Percentiles rank a stretch among this genome's conserved stretches.
These are phyloP conservation scores for Lachnellula cervina DNA, from an alignment of 2,329 filamentous ascomycete species.

Conservation along the genomic window DNA sequence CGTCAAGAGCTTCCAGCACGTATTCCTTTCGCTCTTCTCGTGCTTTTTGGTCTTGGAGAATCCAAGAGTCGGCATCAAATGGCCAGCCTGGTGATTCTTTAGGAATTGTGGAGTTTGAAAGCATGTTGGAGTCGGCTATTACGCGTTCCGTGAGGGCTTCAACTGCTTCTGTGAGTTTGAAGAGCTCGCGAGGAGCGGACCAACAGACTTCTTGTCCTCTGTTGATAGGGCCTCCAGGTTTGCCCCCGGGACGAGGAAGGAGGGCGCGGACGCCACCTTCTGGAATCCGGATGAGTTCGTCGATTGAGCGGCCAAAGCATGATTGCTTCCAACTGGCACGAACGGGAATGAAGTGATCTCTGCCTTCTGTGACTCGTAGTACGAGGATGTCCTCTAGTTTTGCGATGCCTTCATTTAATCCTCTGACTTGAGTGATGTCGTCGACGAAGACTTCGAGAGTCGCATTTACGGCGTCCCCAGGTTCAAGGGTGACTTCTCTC, in stretches of 20 bases:
- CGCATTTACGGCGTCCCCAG: constrained; percentile 75
- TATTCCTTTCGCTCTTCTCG: constrained; percentile 30
- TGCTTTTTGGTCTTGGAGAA: constrained; percentile 31
- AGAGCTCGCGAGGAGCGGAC: constrained; percentile 83
- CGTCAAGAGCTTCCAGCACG: constrained; percentile 67
- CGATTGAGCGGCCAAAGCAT: constrained; percentile 78
- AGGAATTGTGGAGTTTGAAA: constrained; percentile 49
- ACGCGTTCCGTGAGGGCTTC: constrained; percentile 52
- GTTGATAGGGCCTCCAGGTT: constrained; percentile 31
- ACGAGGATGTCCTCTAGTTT: constrained; percentile 83
- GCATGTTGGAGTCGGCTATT: constrained; percentile 57
- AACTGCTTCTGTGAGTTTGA: constrained; percentile 80
- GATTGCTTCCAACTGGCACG: constrained; percentile 75
- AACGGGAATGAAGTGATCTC: constrained; percentile 87
- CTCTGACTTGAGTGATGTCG: constrained; percentile 57
- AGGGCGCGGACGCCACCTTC: constrained; percentile 71
- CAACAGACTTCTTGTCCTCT: constrained; percentile 58
- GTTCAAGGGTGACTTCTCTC: constrained; percentile 61
- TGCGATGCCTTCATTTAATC: constrained; percentile 63
- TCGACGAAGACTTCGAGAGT: constrained; percentile 64
- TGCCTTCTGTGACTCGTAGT: constrained; percentile 73
- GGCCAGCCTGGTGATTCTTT: constrained; percentile 54
- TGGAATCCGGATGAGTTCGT: constrained; percentile 80
- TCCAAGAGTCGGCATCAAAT: constrained; percentile 38
- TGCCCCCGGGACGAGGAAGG: constrained; percentile 12